Evolutionary conservation across 176 grass and related monocot genomes (phyloP).

Genomic region (Oryza rufipogon): DNA sequence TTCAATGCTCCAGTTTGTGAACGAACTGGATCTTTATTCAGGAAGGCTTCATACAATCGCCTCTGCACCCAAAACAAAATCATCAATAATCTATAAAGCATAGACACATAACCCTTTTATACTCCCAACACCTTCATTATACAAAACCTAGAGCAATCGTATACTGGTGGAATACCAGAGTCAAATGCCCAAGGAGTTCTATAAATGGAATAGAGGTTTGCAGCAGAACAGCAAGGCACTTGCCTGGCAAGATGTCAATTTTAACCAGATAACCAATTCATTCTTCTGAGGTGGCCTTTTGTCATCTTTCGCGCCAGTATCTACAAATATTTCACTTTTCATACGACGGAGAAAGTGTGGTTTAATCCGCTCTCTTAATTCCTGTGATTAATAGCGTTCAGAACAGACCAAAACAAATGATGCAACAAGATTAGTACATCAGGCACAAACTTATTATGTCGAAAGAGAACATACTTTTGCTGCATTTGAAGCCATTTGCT

Average conservation of each 20-base stretch:
- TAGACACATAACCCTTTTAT: neutral
- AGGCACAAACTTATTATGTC: neutral
- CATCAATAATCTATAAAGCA: neutral
- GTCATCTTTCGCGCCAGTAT: conserved; percentile 36
- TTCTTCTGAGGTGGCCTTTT: conserved; percentile 60
- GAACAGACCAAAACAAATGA: conserved; percentile 25
- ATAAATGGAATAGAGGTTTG: neutral
- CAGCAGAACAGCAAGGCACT: neutral
- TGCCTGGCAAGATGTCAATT: conserved; percentile 82
- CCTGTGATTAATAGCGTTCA: conserved; percentile 38
- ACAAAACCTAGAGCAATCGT: neutral
- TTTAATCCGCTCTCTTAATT: conserved; percentile 77
- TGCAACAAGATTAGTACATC: conserved; percentile 16
- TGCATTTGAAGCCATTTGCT: conserved; percentile 55
- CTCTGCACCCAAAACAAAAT: conserved; percentile 59
- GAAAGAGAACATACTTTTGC: conserved; percentile 47
- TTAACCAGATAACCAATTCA: conserved; percentile 86
- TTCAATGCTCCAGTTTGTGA: conserved; percentile 31
- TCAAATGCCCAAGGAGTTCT: neutral
- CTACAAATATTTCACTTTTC: conserved; percentile 75
- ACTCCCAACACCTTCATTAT: neutral
- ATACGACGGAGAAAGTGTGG: conserved; percentile 78
- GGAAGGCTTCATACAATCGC: conserved; percentile 90
- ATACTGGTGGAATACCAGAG: neutral
- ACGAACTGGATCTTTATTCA: conserved; percentile 73